Evolutionary conservation across 2,329 filamentous ascomycete species (phyloP).

Genomic region (Aaosphaeria arxii): DNA sequence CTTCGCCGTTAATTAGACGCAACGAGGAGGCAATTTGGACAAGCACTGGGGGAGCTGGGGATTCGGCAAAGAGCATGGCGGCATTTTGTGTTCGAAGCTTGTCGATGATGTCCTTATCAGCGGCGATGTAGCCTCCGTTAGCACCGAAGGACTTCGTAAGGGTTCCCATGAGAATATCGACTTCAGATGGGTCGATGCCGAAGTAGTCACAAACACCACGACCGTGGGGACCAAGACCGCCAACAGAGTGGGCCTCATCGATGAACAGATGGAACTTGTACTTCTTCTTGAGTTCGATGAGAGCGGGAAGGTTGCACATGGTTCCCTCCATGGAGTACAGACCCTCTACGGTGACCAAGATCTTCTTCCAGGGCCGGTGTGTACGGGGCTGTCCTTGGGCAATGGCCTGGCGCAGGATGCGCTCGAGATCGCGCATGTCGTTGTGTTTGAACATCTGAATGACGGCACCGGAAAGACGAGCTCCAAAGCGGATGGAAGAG

Average conservation of each 20-base stretch:
- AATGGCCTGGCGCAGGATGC: conserved; percentile 83
- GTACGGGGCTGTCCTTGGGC: conserved; percentile 95
- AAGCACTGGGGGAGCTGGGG: conserved; percentile 81
- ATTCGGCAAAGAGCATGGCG: conserved; percentile 81
- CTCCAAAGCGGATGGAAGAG: conserved; percentile 92
- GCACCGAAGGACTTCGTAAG: conserved; percentile 98
- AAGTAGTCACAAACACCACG: conserved; percentile 98
- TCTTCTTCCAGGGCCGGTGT: conserved; percentile 99
- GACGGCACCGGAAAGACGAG: conserved; percentile 89
- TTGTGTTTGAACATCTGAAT: conserved; percentile 98
- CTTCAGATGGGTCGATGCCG: conserved; percentile 77
- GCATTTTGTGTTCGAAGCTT: conserved; percentile 85
- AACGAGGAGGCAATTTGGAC: conserved; percentile 87
- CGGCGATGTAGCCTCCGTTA: conserved; percentile 93
- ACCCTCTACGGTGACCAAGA: conserved; percentile 91
- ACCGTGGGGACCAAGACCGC: conserved; percentile 82
- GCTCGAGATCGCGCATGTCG: conserved; percentile 85
- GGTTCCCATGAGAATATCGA: conserved; percentile 97
- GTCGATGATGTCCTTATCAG: conserved; percentile 85
- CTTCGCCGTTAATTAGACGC: conserved; percentile 82
- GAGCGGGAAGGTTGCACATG: conserved; percentile 93
- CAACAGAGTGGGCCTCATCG: conserved; percentile 94
- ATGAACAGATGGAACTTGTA: conserved; percentile 98
- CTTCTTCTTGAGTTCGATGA: conserved; percentile 82
- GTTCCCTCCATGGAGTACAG: conserved; percentile 99